Base-by-base conservation (phyloP, 1,139 yeast genomes). In the Maudiozyma humilis region DNA sequence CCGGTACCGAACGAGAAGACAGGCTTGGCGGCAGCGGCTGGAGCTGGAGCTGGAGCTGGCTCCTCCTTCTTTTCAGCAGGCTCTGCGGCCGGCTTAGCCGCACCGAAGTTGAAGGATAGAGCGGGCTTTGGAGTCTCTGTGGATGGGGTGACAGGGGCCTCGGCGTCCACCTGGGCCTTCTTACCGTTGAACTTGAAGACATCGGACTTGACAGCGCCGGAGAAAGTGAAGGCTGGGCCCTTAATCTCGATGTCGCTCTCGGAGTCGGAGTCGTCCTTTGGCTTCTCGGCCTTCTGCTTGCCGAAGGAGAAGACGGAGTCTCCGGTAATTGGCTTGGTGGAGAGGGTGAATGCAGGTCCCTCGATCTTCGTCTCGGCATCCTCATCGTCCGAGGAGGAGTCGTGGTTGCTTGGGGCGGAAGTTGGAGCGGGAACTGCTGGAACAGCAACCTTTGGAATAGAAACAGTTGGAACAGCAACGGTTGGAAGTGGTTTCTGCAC, bases 331-430 rank as follows among this genome's bases (percentile, higher is more conserved):
- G 87, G 85, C 41, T 73, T 71, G 12, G 69, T 52, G 6, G 62
- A 58, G 40, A 82, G 54, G 1, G 77, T 73, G 60, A 83, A 83
- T 38, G 65, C 62, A 12, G 93, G 93, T 0, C 93, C 93, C 56
- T 81, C 73, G 15, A 74, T 70, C 54, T 73, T 73, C 35, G 76
- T 62, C 34, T 71, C 74, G 15, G 70, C 70, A 32, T 66, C 68
- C 7, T 42, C 45, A 13, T 39, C 46, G 1, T 31, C 31, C 8
- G 39, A 25, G n/a, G 43, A 38, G 16, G 45, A 38, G 14, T 41
- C 31, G 6, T 46, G 29, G 15, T 40, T 43, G 17, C 38, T 36
- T 15, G 45, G 43, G 15, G 43, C 7, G 15, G 38, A 44, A 8
- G 32, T 31, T 4, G 27, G 27, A 8, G 15, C 33, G 13, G 42